Evolutionary conservation across 176 grass and related monocot genomes (phyloP).

Genomic region (Musa beccarii): DNA sequence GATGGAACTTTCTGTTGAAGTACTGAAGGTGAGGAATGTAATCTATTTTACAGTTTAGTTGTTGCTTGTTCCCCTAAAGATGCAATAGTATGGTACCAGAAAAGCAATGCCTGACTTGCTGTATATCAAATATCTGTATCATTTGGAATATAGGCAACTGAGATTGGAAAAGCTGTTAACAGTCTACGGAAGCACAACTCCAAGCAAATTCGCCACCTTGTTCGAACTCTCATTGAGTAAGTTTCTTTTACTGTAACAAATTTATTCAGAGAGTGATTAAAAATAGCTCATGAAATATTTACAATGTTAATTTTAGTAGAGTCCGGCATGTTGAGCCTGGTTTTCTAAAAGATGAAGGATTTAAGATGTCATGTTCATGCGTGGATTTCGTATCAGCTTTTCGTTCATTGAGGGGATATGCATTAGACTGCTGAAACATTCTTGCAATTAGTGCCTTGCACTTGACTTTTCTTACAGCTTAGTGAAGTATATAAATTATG

Average conservation of each 20-base stretch:
- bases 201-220: constrained; percentile 59
- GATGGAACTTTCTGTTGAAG: constrained; percentile 50
- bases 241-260: constrained; percentile 11
- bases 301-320: not conserved
- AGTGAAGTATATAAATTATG: no score
- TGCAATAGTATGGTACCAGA: not conserved
- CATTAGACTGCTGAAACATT: not conserved
- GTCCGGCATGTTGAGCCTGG: not conserved
- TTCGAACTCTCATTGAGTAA: constrained; percentile 57
- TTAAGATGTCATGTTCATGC: not conserved
- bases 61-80: not conserved
- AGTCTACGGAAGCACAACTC: constrained; percentile 50
- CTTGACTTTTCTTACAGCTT: not conserved
- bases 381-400: not conserved
- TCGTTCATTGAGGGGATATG: not conserved
- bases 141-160: constrained; percentile 38
- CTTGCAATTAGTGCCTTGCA: not conserved
- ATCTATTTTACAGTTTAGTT: not conserved
- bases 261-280: not conserved
- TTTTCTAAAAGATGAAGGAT: not conserved
- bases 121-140: not conserved
- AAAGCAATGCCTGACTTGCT: not conserved
- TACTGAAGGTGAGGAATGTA: constrained; percentile 36
- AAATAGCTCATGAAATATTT: not conserved
- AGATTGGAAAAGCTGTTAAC: constrained; percentile 48